Percentiles rank a stretch among this genome's conserved stretches.
Conservation (phyloP, 331 rosid species). For the Malus hybrid region DNA sequence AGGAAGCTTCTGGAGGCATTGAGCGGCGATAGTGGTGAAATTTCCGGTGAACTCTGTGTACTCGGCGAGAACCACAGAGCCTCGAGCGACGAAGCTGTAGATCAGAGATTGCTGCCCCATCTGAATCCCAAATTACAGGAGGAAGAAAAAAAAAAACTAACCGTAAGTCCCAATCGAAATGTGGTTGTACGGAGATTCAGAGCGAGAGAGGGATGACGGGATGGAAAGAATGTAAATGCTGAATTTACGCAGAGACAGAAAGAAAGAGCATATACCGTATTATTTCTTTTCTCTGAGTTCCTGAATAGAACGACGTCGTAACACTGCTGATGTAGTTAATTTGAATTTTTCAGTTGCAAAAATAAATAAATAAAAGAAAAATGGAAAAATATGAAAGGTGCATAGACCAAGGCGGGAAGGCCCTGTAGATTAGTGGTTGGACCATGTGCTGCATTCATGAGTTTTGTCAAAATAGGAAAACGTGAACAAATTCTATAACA, state of each 20-base stretch:
- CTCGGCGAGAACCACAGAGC: constrained; percentile 67
- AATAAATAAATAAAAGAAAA: background rate
- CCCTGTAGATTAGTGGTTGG: too few relatives aligned
- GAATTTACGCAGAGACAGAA: constrained; percentile 11
- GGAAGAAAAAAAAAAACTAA: constrained; percentile 2
- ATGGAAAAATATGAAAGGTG: background rate
- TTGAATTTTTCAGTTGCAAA: constrained; percentile 7
- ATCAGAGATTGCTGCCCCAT: constrained; percentile 94
- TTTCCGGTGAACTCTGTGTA: constrained; percentile 84
- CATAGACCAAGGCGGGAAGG: background rate
- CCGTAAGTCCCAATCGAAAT: constrained; percentile 2
- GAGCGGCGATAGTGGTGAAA: constrained; percentile 64
- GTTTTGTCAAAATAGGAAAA: too few relatives aligned
- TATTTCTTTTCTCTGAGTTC: background rate
- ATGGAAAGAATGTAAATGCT: constrained; percentile 22
- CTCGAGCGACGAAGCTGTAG: constrained; percentile 95
- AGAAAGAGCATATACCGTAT: background rate
- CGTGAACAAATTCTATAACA: too few relatives aligned
- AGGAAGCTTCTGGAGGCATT: constrained; percentile 96
- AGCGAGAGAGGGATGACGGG: background rate
- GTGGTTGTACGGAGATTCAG: background rate
- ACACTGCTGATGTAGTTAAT: background rate
- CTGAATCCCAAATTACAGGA: constrained; percentile 1
- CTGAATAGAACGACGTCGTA: background rate
- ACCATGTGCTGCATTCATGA: too few relatives aligned